These are phyloP conservation scores for Durio zibethinus DNA, from an alignment of 345 rosid genomes.

Conservation along the genomic window DNA sequence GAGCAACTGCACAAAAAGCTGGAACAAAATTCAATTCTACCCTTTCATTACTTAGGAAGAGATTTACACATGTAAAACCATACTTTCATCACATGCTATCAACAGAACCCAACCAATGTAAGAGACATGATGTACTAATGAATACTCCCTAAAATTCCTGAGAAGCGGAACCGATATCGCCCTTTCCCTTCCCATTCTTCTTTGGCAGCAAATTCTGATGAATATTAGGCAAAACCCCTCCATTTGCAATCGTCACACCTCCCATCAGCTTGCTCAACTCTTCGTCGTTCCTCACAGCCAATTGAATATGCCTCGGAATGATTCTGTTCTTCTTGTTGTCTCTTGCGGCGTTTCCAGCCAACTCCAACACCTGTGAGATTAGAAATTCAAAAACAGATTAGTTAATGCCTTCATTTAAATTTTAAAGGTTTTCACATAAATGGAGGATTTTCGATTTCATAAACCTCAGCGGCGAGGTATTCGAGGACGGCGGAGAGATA, in stretches of 20 bases:
- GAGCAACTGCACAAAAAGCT: neutral
- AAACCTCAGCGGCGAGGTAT: constrained; percentile 81
- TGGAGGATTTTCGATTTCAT: neutral
- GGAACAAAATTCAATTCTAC: neutral
- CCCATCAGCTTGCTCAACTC: constrained; percentile 66
- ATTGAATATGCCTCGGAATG: constrained; percentile 70
- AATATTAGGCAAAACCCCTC: constrained; percentile 68
- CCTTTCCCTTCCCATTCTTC: constrained; percentile 55
- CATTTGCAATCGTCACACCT: constrained; percentile 69
- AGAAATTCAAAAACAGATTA: neutral
- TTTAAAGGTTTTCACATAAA: too few relatives aligned
- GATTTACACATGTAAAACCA: neutral
- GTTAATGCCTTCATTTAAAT: neutral
- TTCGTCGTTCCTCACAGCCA: constrained; percentile 77
- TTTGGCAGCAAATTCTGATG: constrained; percentile 53
- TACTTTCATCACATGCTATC: neutral
- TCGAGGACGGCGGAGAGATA: constrained; percentile 79
- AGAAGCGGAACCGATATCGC: constrained; percentile 63
- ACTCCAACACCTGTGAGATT: constrained; percentile 49
- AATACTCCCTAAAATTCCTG: constrained; percentile 40
- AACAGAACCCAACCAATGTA: neutral
- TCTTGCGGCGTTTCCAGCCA: constrained; percentile 78
- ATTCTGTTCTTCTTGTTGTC: constrained; percentile 76
- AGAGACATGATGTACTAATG: too few relatives aligned
- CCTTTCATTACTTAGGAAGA: neutral